Base-by-base conservation (phyloP, 2,329 filamentous ascomycete species). In the Colletotrichum tabaci region DNA sequence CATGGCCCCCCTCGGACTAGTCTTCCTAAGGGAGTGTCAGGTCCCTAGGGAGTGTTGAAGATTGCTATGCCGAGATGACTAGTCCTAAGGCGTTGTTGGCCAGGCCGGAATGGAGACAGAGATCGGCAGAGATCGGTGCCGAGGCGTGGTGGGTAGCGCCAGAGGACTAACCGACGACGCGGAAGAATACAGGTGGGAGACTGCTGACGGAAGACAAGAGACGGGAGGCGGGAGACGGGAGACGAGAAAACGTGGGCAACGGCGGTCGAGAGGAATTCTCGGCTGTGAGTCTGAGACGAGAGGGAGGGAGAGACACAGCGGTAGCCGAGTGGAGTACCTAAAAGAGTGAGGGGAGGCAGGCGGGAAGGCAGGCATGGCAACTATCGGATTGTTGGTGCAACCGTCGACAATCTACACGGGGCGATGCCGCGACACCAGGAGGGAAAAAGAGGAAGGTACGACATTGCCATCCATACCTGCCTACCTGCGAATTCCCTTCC, bases 211-310 rank as follows among this genome's bases (percentile, higher is more conserved):
- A 30, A 50, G 9, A 15, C 35, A 21, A 18, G 15, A 50, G n/a
- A 26, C n/a, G 44, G 26, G 26, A 49, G 8, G n/a, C 30, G 30
- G 47, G 30, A 50, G 9, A 15, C 35, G 30, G 30, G 15, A 50
- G n/a, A 26, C n/a, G 44, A 26, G 40, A 47, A 49, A 50, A 70
- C 63, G 67, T 70, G 62, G 67, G 46, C 38, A 66, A 70, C 62
- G 62, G 49, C 8, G 62, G 49, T 6, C 62, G 42, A 64, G 53
- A 21, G 55, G 61, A 52, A 60, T 66, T 42, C 21, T n/a, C 26
- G 38, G 61, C 23, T 49, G 49, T 40, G n/a, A 50, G 38, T 65
- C 55, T 66, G 55, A 55, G 62, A 56, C 62, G 63, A 44, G 46
- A 56, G 47, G 40, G 42, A 61, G 42, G 7, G 10, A 40, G 5